Evolutionary conservation across 2,329 filamentous ascomycete species (phyloP).

Genomic region (Phyllachora maydis): DNA sequence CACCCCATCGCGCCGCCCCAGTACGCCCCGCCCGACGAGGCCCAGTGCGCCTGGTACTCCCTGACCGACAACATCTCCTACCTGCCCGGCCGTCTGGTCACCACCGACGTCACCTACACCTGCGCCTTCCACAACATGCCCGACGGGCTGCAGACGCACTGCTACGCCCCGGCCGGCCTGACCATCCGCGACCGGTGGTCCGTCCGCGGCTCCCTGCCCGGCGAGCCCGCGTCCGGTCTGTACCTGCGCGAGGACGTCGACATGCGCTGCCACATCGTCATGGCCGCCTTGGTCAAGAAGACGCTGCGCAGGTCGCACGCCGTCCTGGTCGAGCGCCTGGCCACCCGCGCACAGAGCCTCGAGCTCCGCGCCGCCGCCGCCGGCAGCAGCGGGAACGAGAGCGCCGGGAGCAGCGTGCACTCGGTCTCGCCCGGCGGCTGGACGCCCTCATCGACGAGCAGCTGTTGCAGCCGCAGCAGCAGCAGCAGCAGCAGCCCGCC

Average conservation of each 20-base stretch:
- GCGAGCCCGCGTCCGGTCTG: conserved; percentile 52
- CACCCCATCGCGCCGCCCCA: conserved; percentile 45
- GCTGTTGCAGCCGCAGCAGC: conserved; percentile 1
- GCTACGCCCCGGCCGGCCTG: conserved; percentile 63
- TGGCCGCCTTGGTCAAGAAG: conserved; percentile 61
- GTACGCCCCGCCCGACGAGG: conserved; percentile 50
- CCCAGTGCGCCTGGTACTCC: conserved; percentile 54
- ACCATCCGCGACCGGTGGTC: conserved; percentile 56
- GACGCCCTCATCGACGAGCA: no score
- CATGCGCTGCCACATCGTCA: conserved; percentile 59
- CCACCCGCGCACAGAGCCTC: conserved; percentile 24
- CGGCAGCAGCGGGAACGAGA: conserved; percentile 1
- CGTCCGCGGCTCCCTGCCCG: conserved; percentile 49
- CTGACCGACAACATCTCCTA: conserved; percentile 61
- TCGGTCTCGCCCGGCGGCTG: background rate
- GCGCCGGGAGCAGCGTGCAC: background rate
- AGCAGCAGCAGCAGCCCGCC: conserved; percentile 1
- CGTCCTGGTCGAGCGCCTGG: conserved; percentile 44
- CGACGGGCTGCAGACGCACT: conserved; percentile 60
- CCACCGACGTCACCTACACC: conserved; percentile 55
- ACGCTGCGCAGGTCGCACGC: conserved; percentile 61
- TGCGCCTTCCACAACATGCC: conserved; percentile 60
- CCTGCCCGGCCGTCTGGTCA: conserved; percentile 42
- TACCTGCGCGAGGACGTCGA: conserved; percentile 77
- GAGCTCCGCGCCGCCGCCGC: conserved; percentile 6